Base-by-base conservation (phyloP, 148 eudicot species). In the Chenopodium album region DNA sequence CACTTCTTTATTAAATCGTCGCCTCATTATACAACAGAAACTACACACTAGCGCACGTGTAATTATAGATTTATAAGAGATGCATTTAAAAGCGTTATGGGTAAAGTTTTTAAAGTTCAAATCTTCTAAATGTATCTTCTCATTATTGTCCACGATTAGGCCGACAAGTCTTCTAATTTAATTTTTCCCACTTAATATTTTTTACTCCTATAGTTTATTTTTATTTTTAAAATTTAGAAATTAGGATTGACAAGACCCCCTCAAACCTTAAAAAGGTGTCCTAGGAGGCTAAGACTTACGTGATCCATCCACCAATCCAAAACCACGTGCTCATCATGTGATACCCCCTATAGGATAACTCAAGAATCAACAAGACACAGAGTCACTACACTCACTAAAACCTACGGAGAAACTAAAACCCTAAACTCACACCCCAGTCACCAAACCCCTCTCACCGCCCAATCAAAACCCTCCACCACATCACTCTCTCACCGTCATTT, bases 241-340 rank as follows among this genome's bases (percentile, higher is more conserved):
- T 0, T 60, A 5, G 2, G 20, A 22, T 8, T 4, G 8, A 62
- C 22, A 62, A 19, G 66, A 62, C 66, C 12, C 11, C 9, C 29
- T 23, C 1, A 23, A 65, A 23, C 29, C 68, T 64, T 64, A 26
- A 64, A 9, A 26, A 64, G 9, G 4, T 64, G 68, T n/a, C 31
- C 28, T 64, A 10, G 28, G 68, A 63, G 67, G 9, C 28, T 26
- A 23, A 1, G 13, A 65, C 11, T 9, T 56, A 0, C 20, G 31
- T 12, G 13, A 65, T 10, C 62, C 68, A 65, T 29, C 10, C 46
- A 31, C 4, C 44, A 69, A 9, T 7, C 14, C 22, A 14, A 0
- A 63, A 20, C 59, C 79, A 77, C 79, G 70, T 63, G 79, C 68
- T 23, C 3, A 23, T 41, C 79, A 77, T 65, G 71, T 77, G 79